Conservation (phyloP, 495 filamentous ascomycete genomes). For the Rostrohypoxylon terebratum region DNA sequence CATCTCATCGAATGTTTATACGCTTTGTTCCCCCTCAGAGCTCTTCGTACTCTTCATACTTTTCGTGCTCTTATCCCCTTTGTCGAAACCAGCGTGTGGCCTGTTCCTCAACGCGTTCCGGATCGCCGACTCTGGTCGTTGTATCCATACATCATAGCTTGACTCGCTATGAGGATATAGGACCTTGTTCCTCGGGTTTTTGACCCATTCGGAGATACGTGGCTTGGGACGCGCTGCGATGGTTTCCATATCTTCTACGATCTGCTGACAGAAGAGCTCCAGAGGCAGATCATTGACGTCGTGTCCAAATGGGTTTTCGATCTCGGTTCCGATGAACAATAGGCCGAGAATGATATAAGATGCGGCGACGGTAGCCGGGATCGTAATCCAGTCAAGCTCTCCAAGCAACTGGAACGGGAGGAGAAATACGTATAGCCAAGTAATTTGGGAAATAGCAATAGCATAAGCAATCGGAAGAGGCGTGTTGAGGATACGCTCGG, state of each 20-base stretch:
- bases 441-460: constrained; percentile 88
- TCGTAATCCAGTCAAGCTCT: constrained; percentile 77
- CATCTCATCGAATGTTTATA: constrained; percentile 6
- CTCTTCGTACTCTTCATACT: neutral
- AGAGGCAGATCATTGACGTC: constrained; percentile 90
- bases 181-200: constrained; percentile 68
- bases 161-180: constrained; percentile 73
- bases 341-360: constrained; percentile 94
- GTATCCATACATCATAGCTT: constrained; percentile 70
- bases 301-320: constrained; percentile 89
- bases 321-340: constrained; percentile 83
- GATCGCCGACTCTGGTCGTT: constrained; percentile 63
- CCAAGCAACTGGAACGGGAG: constrained; percentile 85
- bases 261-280: constrained; percentile 78
- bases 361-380: constrained; percentile 80
- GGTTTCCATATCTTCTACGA: constrained; percentile 78
- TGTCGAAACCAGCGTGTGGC: constrained; percentile 53
- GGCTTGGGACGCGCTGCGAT: constrained; percentile 71
- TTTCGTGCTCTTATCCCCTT: constrained; percentile 8
- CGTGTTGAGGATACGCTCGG: constrained; percentile 85
- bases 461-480: constrained; percentile 86
- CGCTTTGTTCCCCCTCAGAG: constrained; percentile 23
- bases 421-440: constrained; percentile 85
- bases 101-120: constrained; percentile 55
- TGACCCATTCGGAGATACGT: constrained; percentile 68